These are phyloP conservation scores for Plasmodium reichenowi DNA, from an alignment of 169 alveolate genomes.

Conservation along the genomic window DNA sequence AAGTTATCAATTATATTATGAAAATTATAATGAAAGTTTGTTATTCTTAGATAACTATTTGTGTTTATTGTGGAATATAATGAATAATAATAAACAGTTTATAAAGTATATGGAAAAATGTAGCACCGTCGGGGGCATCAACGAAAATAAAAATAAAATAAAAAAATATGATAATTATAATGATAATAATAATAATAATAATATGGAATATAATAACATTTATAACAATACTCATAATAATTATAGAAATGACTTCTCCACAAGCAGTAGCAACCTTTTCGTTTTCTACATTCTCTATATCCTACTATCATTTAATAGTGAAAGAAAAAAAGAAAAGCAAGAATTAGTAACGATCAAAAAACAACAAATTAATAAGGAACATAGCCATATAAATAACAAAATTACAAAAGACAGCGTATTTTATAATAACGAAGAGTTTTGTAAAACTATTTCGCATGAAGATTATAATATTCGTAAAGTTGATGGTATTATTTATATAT, in stretches of 20 bases:
- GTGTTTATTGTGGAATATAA: conserved; percentile 64
- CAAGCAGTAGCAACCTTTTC: conserved; percentile 30
- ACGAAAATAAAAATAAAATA: too few relatives aligned
- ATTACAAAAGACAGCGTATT: background rate
- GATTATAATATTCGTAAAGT: conserved; percentile 65
- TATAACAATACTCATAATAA: too few relatives aligned
- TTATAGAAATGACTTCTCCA: too few relatives aligned
- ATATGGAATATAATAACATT: too few relatives aligned
- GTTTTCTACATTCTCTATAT: conserved; percentile 62
- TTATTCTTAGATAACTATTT: conserved; percentile 40
- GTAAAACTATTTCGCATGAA: conserved; percentile 30
- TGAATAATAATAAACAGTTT: conserved; percentile 39
- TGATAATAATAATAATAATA: too few relatives aligned
- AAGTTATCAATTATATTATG: conserved; percentile 65
- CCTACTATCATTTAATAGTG: conserved; percentile 36
- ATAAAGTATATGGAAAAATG: conserved; percentile 38
- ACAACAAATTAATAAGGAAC: background rate
- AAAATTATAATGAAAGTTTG: conserved; percentile 53
- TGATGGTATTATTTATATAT: conserved; percentile 65
- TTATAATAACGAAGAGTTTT: conserved; percentile 40
- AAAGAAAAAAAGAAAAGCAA: conserved; percentile 54
- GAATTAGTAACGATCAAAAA: conserved; percentile 11
- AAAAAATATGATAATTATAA: too few relatives aligned
- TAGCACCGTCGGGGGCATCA: too few relatives aligned
- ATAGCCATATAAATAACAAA: background rate